Base-by-base conservation (phyloP, 192 early-diverging fungal species). In the Coemansia reversa region DNA sequence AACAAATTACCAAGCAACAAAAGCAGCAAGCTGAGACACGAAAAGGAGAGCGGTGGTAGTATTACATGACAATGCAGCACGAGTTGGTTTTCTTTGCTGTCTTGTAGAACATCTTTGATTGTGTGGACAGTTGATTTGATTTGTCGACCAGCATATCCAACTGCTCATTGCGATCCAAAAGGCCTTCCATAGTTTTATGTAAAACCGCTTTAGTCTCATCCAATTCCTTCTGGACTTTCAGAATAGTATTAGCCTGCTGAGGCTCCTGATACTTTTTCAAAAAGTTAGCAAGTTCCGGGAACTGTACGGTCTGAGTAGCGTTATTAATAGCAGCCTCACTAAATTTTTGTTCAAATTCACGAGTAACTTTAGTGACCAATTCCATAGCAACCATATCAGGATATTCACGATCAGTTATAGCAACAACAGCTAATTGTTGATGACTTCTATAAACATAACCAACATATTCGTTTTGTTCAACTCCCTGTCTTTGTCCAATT, bases 101-200 rank as follows among this genome's bases (percentile, higher is more conserved):
- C 84, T 96, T 97, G 81, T 96, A 97, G 67, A 98, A 98, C 83
- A 91, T 86, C 83, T 97, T 96, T 29, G 90, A 91, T 76, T 94
- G 91, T n/a, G 74, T 84, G 27, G 94, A 96, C 61, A 98, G 84
- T 9, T 87, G 81, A 62, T 92, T 92, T 9, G 89, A 90, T 63
- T 88, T 79, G 52, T 91, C 87, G 3, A 98, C 92, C 32, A 98
- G 82, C 62, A 85, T 85, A 50, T 97, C 93, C 58, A 98, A 86
- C 74, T 92, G 92, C 72, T 93, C 93, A 9, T 91, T 93, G 60
- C 96, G 88, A 57, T 93, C 85, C 67, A 98, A 69, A 19, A 98
- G 79, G 25, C 86, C 86, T 61, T 97, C 93, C 71, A 98, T 98
- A 0, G 95, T 97, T 78, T 94, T 93, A 79, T 93, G 92, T 83